Evolutionary conservation across 2,329 filamentous ascomycete species (phyloP), one percentile per base, ranked within the genome.

Genomic region (Cercospora canescens): DNA sequence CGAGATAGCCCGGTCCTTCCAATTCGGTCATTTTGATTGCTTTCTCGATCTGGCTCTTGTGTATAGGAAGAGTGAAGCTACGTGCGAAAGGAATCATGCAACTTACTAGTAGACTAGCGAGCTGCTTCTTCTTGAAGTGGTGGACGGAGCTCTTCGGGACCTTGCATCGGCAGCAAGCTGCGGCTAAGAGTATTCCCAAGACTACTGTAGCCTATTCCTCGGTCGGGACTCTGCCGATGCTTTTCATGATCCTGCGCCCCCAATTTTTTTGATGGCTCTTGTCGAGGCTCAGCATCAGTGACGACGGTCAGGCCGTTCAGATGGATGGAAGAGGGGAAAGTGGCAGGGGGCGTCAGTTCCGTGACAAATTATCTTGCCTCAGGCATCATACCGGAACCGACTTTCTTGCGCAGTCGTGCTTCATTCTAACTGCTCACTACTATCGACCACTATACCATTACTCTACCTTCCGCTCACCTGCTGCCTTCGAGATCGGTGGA

Each of bases 1-100:
- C 93, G 75, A 96, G 88, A 74, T 93, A 88, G 66, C 92, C 92
- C 9, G 86, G 86, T 8, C 74, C 74, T 62, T 73, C 67, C 73
- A n/a, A 75, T 74, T 26, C 2, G 9, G 3, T 18, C 3, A 5
- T 2, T 2, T 6, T 5, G 6, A 3, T 24, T 48, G 18, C 6
- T 26, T 9, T 21, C 9, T 21, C 41, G 6, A 11, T 11, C 2
- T 21, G n/a, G 7, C 11, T 39, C 6, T 39, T 9, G 12, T 45
- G 39, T 2, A 45, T 2, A 45, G 39, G 39, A 45, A 11, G 24
- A 18, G 3, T n/a, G n/a, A n/a, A n/a, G n/a, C n/a, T n/a, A 21
- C 11, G 6, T 7, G 7, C 3, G 39, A 9, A 8, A 18, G 18
- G 11, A n/a, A 45, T 8, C 16, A 21, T 18, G 18, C 18, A 18